These are phyloP conservation scores for Verbascum thapsus DNA, from an alignment of 257 asterid genomes.

Conservation along the genomic window DNA sequence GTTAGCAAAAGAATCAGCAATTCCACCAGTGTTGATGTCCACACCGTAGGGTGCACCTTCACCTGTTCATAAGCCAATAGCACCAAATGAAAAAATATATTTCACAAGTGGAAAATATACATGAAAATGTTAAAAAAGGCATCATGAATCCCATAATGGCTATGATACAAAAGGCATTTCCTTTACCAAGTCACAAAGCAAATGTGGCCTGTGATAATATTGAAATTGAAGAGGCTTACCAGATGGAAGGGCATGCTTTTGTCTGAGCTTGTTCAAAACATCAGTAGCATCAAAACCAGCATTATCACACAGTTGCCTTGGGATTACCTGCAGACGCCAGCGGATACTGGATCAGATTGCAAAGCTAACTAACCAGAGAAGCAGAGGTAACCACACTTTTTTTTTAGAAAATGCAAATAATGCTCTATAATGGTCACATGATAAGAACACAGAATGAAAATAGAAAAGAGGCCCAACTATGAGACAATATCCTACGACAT, in stretches of 20 bases:
- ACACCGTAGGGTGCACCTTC: constrained; percentile 55
- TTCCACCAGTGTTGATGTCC: constrained; percentile 55
- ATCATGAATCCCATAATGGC: not conserved
- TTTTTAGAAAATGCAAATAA: not conserved
- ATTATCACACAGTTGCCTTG: constrained; percentile 54
- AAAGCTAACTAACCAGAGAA: not conserved
- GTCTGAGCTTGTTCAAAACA: constrained; percentile 47
- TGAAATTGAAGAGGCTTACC: constrained; percentile 24
- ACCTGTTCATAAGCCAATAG: constrained; percentile 34
- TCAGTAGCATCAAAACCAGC: constrained; percentile 56
- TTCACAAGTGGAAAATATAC: not conserved
- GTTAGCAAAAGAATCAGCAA: constrained; percentile 75
- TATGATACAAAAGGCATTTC: not conserved
- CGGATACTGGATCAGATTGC: constrained; percentile 1
- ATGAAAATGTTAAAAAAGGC: not conserved
- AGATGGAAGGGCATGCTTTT: constrained; percentile 48
- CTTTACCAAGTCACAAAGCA: not conserved
- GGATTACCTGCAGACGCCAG: constrained; percentile 40
- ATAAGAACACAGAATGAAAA: not conserved
- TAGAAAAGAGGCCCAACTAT: not conserved
- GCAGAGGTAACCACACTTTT: too few species aligned
- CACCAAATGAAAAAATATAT: not conserved
- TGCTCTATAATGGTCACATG: not conserved
- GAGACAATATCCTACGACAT: too few species aligned
- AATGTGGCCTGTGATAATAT: not conserved